These are phyloP conservation scores for Penicillium brevicompactum DNA, from an alignment of 2,329 filamentous ascomycete genomes.

Conservation along the genomic window DNA sequence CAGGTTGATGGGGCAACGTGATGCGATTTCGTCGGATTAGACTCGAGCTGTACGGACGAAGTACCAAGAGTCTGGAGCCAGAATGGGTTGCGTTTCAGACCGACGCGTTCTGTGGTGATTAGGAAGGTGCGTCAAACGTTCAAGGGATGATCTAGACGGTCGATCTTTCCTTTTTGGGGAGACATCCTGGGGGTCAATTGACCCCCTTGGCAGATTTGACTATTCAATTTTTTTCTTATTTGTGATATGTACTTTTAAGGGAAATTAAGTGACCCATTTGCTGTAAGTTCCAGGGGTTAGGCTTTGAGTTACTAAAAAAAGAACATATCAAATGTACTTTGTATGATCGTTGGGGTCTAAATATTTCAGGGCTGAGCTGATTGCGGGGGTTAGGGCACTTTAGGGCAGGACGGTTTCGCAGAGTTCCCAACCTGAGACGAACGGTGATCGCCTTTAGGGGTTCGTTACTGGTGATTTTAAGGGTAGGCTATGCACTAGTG, in stretches of 20 bases:
- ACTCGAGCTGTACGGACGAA: background rate
- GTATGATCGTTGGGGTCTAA: background rate
- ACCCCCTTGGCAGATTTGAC: conserved; percentile 15
- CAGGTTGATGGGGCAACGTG: conserved; percentile 3
- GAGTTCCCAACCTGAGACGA: conserved; percentile 1
- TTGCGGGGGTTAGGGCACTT: background rate
- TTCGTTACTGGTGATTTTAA: background rate
- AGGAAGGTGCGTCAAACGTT: conserved; percentile 5
- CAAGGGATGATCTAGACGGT: conserved; percentile 16
- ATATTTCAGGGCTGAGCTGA: background rate
- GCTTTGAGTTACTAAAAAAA: background rate
- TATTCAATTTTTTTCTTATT: background rate
- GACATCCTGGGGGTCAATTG: conserved; percentile 4
- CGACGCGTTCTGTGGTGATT: conserved; percentile 5
- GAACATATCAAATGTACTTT: background rate
- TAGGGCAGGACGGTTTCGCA: background rate
- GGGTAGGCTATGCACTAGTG: conserved; percentile 1
- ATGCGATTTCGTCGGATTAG: background rate
- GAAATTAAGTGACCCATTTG: background rate
- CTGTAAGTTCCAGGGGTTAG: conserved; percentile 2
- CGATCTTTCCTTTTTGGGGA: conserved; percentile 21
- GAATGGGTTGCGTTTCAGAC: conserved; percentile 18
- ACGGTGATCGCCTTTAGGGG: conserved; percentile 1
- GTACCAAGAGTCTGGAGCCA: background rate
- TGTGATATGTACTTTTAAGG: conserved; percentile 18